Evolutionary conservation across 2,329 filamentous ascomycete genomes (phyloP), one percentile per base, ranked within the genome.

Genomic region (Exophiala spinifera): DNA sequence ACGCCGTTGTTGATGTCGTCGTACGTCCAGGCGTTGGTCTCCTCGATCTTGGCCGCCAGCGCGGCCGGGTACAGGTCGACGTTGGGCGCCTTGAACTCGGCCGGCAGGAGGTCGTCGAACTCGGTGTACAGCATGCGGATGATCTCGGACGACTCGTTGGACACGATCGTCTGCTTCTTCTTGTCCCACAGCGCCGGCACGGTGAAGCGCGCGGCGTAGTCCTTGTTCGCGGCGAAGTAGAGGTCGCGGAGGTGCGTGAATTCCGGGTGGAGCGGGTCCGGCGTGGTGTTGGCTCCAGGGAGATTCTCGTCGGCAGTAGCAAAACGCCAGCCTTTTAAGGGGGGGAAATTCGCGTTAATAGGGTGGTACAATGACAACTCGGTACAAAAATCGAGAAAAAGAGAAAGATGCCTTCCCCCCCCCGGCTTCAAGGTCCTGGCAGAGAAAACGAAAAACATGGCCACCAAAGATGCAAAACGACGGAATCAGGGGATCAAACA

Each of bases 141-240:
- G 69, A 96, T 96, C 75, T 96, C 91, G 62, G 86, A 85, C 71
- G 87, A 77, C 79, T 96, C 91, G 63, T 96, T 96, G 81, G 81
- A 94, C 59, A 96, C 91, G 66, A 96, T 95, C 31, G 76, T 81
- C 65, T 85, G 80, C 49, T 75, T 75, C 67, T 86, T 82, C 67
- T 83, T 86, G 61, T 89, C 86, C 75, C 82, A 88, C 51, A 96
- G 78, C 2, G 89, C 87, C 0, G 91, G 91, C 14, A 96, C 91
- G 0, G 91, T 96, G 70, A 91, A 95, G 11, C 91, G 82, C 1
- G 88, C 91, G 2, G 75, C 69, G 66, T 92, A 96, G 51, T 87
- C 75, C 1, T 82, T 78, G 64, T 92, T 82, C 20, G 82, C 82
- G 61, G 81, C 78, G 71, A 91, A 91, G 78, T 96, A 96, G 55